phyloP scores from a whole-genome alignment of 352 stramenopile species.

The Plasmopara halstedii region DNA sequence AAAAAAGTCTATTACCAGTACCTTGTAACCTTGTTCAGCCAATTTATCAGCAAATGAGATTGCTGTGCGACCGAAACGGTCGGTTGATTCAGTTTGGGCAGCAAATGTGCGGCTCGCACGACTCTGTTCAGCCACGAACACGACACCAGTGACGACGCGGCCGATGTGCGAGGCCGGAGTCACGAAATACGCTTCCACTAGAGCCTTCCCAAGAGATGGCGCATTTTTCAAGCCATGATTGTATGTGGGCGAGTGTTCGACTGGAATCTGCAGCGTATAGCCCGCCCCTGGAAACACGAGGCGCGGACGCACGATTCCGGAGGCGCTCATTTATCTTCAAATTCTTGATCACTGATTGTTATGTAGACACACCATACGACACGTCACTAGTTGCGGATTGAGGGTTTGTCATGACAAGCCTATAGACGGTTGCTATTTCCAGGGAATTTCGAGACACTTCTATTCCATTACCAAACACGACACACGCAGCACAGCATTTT shows the following conservation, averaged over 20 bases:
- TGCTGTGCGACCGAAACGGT: slow-evolving; percentile 45
- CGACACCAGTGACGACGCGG: slow-evolving; percentile 75
- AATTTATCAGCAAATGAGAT: slow-evolving; percentile 82
- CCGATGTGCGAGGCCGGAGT: slow-evolving; percentile 65
- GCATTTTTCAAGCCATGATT: background rate
- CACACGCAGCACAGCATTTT: slow-evolving; percentile 17
- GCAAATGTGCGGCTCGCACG: slow-evolving; percentile 26
- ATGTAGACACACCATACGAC: slow-evolving; percentile 15
- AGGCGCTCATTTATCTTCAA: slow-evolving; percentile 25
- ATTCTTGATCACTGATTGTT: slow-evolving; percentile 1
- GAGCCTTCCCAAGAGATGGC: background rate
- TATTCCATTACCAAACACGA: slow-evolving; percentile 24
- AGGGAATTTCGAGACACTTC: slow-evolving; percentile 7
- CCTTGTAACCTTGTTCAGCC: slow-evolving; percentile 84
- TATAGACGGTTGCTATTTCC: slow-evolving; percentile 22
- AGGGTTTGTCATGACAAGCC: slow-evolving; percentile 4
- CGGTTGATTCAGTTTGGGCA: slow-evolving; percentile 4
- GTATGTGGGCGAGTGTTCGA: slow-evolving; percentile 15
- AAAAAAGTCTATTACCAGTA: slow-evolving; percentile 60
- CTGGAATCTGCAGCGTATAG: slow-evolving; percentile 35
- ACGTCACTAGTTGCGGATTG: slow-evolving; percentile 42
- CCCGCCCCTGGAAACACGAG: slow-evolving; percentile 46
- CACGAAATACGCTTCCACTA: slow-evolving; percentile 64
- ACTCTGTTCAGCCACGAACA: slow-evolving; percentile 51
- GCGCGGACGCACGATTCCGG: slow-evolving; percentile 28